phyloP scores from a whole-genome alignment of 805 yeast species.

The Grigorovia yakushimaensis region DNA sequence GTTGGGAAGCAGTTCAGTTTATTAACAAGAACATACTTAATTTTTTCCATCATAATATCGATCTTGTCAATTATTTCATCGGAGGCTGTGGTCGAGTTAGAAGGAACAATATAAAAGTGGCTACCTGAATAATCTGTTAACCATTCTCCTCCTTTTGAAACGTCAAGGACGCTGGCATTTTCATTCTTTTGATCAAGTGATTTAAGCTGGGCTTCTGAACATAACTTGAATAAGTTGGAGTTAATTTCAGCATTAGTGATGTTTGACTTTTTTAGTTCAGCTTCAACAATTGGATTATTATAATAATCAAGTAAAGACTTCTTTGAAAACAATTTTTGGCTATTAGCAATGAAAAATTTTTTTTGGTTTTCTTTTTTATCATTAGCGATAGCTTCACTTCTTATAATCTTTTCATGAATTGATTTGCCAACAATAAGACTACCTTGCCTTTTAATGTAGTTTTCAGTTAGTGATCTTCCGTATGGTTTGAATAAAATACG shows the following conservation, averaged over 20 bases:
- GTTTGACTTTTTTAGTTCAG: background rate
- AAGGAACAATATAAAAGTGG: background rate
- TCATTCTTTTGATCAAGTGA: background rate
- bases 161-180: background rate
- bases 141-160: background rate
- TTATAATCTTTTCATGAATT: background rate
- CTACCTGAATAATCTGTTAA: background rate
- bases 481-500: conserved; percentile 9
- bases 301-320: too few relatives aligned
- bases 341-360: too few relatives aligned
- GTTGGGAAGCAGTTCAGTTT: background rate
- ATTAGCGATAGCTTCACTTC: background rate
- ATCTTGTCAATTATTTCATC: too few relatives aligned
- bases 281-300: background rate
- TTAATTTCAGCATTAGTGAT: background rate
- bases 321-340: too few relatives aligned
- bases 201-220: background rate
- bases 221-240: background rate
- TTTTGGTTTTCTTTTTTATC: too few relatives aligned
- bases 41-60: background rate
- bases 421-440: background rate
- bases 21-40: background rate
- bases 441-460: background rate
- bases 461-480: background rate
- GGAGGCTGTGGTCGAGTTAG: background rate